These are phyloP conservation scores for Quercus mongolica DNA, from an alignment of 306 rosid species.

Conservation along the genomic window DNA sequence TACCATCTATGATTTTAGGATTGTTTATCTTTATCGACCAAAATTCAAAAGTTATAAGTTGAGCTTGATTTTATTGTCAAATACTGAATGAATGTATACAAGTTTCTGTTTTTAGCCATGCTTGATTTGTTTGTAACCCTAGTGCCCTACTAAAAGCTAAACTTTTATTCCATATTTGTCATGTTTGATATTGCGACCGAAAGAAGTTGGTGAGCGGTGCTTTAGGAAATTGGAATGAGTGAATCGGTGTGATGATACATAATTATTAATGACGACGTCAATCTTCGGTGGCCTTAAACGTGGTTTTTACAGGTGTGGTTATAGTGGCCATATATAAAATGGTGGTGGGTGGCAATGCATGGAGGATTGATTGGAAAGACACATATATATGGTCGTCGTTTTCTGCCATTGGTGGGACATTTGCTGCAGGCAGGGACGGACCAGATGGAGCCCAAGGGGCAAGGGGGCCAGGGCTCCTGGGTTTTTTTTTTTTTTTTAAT, in stretches of 20 bases:
- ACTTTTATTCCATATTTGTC: not conserved
- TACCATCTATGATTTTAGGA: no score
- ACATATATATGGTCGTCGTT: not conserved
- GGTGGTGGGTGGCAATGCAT: not conserved
- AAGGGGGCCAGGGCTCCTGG: no score
- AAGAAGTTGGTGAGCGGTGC: not conserved
- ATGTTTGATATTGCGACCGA: no score
- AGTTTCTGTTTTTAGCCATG: no score
- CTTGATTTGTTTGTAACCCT: no score
- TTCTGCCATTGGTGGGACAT: slow-evolving; percentile 19
- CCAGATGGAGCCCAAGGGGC: no score
- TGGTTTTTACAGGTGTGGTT: not conserved
- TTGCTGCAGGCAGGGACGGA: not conserved
- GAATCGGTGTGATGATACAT: slow-evolving; percentile 8
- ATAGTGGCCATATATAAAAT: not conserved
- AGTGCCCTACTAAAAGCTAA: not conserved
- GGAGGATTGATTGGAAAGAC: slow-evolving; percentile 9
- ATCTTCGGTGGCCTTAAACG: not conserved
- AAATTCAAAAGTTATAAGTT: no score
- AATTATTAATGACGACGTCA: not conserved
- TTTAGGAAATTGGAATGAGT: not conserved
- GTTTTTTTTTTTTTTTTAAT: no score
- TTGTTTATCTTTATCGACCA: no score
- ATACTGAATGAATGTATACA: no score
- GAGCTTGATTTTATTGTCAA: no score